Percentiles rank a stretch among this genome's conserved stretches.
These are phyloP conservation scores for Claviceps spartinae DNA, from an alignment of 2,329 filamentous ascomycete species.

Conservation along the genomic window DNA sequence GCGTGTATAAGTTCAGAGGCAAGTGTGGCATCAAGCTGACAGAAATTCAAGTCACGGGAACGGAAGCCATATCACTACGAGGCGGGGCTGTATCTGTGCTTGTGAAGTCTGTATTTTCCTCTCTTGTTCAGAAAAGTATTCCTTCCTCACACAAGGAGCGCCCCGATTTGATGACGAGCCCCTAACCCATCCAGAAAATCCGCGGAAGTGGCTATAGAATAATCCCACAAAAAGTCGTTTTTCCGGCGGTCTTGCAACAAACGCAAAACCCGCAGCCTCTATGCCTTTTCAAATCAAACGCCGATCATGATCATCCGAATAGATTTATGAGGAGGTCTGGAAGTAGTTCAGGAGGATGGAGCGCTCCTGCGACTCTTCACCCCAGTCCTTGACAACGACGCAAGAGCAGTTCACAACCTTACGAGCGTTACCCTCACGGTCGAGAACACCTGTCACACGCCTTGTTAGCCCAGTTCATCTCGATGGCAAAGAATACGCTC, in stretches of 20 bases:
- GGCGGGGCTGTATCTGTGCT: not conserved
- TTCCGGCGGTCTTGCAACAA: conserved; percentile 17
- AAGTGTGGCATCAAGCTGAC: not conserved
- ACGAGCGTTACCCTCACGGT: conserved; percentile 97
- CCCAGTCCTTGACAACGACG: conserved; percentile 99
- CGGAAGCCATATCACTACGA: not conserved
- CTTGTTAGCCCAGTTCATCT: conserved; percentile 16
- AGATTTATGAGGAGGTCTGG: conserved; percentile 65
- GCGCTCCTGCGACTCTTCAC: conserved; percentile 98
- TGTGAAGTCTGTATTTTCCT: conserved; percentile 17
- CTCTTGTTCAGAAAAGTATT: conserved; percentile 21
- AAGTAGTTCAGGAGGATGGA: conserved; percentile 99
- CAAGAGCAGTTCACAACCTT: conserved; percentile 99
- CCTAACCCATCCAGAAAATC: conserved; percentile 28
- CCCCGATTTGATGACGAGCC: conserved; percentile 20
- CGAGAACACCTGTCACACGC: conserved; percentile 65
- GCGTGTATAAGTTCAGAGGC: not conserved
- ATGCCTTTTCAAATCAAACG: conserved; percentile 24
- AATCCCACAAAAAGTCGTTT: conserved; percentile 25
- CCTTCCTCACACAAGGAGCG: conserved; percentile 19
- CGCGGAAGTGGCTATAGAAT: conserved; percentile 34
- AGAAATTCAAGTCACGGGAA: not conserved
- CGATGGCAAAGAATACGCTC: too few relatives aligned
- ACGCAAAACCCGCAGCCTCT: conserved; percentile 23
- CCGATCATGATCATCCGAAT: conserved; percentile 12